Evolutionary conservation across 2,329 filamentous ascomycete genomes (phyloP), one percentile per base, ranked within the genome.

Genomic region (Pyrenophora graminea): DNA sequence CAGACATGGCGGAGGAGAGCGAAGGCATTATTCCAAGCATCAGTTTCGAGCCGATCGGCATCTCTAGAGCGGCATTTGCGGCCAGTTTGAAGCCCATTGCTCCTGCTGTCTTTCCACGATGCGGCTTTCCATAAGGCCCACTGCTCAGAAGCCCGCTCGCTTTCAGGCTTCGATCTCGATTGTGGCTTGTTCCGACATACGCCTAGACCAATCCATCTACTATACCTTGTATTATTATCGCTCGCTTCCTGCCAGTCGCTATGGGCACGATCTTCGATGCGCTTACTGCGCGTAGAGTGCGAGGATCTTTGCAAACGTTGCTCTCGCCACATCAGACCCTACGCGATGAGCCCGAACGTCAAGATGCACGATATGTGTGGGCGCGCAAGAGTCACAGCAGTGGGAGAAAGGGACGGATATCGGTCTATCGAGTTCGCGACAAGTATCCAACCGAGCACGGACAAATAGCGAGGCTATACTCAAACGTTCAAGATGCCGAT

Each of bases 381-480:
- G 39, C 44, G n/a, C 36, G 36, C 30, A 45, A 41, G 19, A 46
- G 10, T 32, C 12, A 43, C 23, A 25, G 21, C 10, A 52, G 39
- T 13, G 43, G 23, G 18, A 40, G 39, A 17, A 48, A 48, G 30
- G 30, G 36, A 12, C 36, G 19, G 13, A 36, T 17, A 3, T 44
- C 27, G 15, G 31, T 55, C 32, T 55, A 45, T 21, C 37, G 17
- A 25, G 10, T 51, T 8, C 6, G 15, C 3, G 15, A 32, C n/a
- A 8, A 30, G 25, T 25, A 8, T 15, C 30, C n/a, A 6, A 31
- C 32, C 13, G 18, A 40, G 5, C 27, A 17, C 9, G 39, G 43
- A 12, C 27, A n/a, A 17, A 44, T 17, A 42, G 38, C 21, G 10
- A 43, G 18, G 19, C 17, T 34, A 18, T 51, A 48, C 23, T 18